These are phyloP conservation scores for Gamsiella multidivaricata DNA, from an alignment of 192 early-diverging fungal genomes.

Conservation along the genomic window DNA sequence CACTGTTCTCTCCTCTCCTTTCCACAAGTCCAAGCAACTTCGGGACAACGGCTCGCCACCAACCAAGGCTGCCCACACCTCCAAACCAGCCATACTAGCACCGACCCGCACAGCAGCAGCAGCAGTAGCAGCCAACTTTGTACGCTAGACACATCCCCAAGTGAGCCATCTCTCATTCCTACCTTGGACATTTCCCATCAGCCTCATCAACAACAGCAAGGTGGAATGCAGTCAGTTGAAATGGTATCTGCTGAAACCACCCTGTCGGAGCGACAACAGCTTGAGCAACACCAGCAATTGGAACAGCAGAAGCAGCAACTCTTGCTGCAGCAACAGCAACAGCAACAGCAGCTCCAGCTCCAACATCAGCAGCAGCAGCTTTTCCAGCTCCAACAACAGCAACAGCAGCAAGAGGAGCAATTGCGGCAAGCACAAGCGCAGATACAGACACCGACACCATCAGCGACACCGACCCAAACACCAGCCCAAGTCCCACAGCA, in stretches of 20 bases:
- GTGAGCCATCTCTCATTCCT: too few species aligned
- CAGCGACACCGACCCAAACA: constrained; percentile 1
- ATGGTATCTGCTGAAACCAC: constrained; percentile 46
- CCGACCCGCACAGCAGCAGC: neutral
- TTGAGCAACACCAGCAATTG: constrained; percentile 30
- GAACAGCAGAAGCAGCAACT: constrained; percentile 16
- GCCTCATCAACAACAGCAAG: neutral
- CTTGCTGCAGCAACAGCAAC: constrained; percentile 3
- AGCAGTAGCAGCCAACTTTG: neutral
- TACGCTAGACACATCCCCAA: too few species aligned
- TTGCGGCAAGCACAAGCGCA: constrained; percentile 11
- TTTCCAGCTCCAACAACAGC: constrained; percentile 11
- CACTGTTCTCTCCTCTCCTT: neutral
- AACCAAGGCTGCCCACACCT: neutral
- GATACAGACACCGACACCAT: constrained; percentile 12
- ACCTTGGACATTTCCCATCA: neutral
- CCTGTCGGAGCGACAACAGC: constrained; percentile 38
- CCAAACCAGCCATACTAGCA: neutral
- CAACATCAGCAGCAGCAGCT: constrained; percentile 12
- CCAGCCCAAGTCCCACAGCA: neutral
- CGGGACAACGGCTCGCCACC: constrained; percentile 1
- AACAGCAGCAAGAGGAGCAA: constrained; percentile 10
- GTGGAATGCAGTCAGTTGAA: constrained; percentile 42
- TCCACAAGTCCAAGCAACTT: neutral
- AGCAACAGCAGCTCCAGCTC: constrained; percentile 13